These are phyloP conservation scores for Mercurialis annua DNA, from an alignment of 345 rosid species.

Conservation along the genomic window DNA sequence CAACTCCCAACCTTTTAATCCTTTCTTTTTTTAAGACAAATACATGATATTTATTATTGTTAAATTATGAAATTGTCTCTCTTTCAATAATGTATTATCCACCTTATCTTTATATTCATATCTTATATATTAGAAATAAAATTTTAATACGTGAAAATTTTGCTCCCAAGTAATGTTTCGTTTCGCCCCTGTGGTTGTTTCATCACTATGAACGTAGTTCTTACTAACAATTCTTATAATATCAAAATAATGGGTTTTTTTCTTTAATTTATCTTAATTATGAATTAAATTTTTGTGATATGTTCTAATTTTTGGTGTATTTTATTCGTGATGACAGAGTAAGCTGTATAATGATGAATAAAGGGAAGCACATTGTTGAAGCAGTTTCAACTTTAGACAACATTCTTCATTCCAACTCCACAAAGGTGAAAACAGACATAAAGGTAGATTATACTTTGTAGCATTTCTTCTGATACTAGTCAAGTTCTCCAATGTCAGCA, in stretches of 20 bases:
- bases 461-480: slow-evolving; percentile 8
- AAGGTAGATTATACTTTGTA: slow-evolving; percentile 30
- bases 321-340: slow-evolving; percentile 30
- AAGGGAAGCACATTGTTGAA: slow-evolving; percentile 51
- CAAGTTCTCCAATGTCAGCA: background rate
- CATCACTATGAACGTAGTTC: too few relatives aligned
- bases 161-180: too few relatives aligned
- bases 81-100: too few relatives aligned
- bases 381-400: slow-evolving; percentile 54
- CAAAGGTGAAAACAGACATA: slow-evolving; percentile 28
- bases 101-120: too few relatives aligned
- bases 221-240: background rate
- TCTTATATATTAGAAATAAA: too few relatives aligned
- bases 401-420: slow-evolving; percentile 38
- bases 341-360: slow-evolving; percentile 67
- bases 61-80: background rate
- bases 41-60: too few relatives aligned
- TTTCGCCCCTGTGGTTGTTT: too few relatives aligned
- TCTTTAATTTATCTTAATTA: background rate
- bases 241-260: background rate
- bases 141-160: too few relatives aligned
- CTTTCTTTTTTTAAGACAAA: too few relatives aligned
- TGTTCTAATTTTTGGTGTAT: background rate
- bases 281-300: background rate
- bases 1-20: too few relatives aligned